phyloP scores from a whole-genome alignment of 2,329 filamentous ascomycete genomes.

The Botrytis porri region DNA sequence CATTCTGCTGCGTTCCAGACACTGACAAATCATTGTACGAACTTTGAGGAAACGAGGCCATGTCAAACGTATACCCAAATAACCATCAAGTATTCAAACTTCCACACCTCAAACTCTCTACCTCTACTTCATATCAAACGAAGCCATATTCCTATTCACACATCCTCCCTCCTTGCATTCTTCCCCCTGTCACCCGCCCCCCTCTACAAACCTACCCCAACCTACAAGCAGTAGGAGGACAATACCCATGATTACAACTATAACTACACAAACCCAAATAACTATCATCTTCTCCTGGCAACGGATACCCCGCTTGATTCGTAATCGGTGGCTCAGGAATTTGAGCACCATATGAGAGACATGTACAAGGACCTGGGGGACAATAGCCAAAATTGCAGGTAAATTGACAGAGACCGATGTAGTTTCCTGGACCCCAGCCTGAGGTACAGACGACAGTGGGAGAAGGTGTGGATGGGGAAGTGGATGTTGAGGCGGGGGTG shows the following conservation, averaged over 20 bases:
- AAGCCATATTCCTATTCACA: neutral
- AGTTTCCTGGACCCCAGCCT: slow-evolving; percentile 38
- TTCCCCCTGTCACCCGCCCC: neutral
- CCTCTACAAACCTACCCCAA: neutral
- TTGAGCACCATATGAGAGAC: slow-evolving; percentile 24
- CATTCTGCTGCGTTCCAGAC: neutral
- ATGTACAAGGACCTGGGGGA: slow-evolving; percentile 29
- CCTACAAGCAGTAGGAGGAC: slow-evolving; percentile 13
- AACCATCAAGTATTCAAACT: neutral
- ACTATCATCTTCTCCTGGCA: slow-evolving; percentile 37
- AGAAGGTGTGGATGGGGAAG: slow-evolving; percentile 16
- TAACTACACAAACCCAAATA: slow-evolving; percentile 48
- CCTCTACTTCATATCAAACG: neutral
- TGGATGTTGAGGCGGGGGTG: neutral
- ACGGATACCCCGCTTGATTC: slow-evolving; percentile 39
- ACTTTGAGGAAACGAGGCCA: neutral
- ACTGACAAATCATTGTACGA: neutral
- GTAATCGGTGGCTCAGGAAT: slow-evolving; percentile 29
- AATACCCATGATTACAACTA: slow-evolving; percentile 46
- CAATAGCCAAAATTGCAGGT: slow-evolving; percentile 32
- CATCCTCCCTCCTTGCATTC: neutral
- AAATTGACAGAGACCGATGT: slow-evolving; percentile 40
- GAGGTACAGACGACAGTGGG: slow-evolving; percentile 25
- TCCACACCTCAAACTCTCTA: neutral
- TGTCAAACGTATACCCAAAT: neutral